These are phyloP conservation scores for Eutrema salsugineum DNA, from an alignment of 441 rosid species.

Conservation along the genomic window DNA sequence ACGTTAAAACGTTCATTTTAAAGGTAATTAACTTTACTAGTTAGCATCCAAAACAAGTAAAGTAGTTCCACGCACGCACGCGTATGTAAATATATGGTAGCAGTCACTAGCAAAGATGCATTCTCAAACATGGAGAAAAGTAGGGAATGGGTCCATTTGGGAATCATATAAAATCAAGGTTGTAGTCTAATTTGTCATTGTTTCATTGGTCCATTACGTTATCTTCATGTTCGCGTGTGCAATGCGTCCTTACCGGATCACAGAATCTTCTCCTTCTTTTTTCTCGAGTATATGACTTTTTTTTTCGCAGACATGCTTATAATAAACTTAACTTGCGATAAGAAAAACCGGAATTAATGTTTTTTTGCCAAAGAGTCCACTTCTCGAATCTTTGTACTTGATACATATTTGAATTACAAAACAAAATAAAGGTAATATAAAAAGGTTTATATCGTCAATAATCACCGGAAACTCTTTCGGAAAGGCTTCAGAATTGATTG, in stretches of 20 bases:
- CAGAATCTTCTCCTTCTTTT: not conserved
- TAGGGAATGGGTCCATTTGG: conserved; percentile 18
- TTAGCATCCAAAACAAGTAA: conserved; percentile 26
- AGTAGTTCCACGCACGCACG: conserved; percentile 31
- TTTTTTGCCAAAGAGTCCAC: no score
- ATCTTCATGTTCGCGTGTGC: conserved; percentile 33
- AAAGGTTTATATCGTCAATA: no score
- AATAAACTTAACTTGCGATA: no score
- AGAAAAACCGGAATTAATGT: no score
- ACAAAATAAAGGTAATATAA: no score
- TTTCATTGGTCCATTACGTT: conserved; percentile 27
- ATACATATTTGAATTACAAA: no score
- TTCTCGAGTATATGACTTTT: not conserved
- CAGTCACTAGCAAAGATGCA: conserved; percentile 12
- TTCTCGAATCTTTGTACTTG: no score
- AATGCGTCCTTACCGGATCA: conserved; percentile 6
- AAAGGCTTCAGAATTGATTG: no score
- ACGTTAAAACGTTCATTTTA: conserved; percentile 1
- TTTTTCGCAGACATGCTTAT: no score
- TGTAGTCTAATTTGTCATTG: conserved; percentile 13
- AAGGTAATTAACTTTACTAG: not conserved
- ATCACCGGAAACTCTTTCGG: no score
- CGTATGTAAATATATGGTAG: conserved; percentile 12
- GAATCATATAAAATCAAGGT: conserved; percentile 20
- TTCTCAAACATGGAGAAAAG: conserved; percentile 9